Evolutionary conservation across 1,284 basidiomycete species (phyloP), one percentile per base, ranked within the genome.

Genomic region (Puccinia novopanici): DNA sequence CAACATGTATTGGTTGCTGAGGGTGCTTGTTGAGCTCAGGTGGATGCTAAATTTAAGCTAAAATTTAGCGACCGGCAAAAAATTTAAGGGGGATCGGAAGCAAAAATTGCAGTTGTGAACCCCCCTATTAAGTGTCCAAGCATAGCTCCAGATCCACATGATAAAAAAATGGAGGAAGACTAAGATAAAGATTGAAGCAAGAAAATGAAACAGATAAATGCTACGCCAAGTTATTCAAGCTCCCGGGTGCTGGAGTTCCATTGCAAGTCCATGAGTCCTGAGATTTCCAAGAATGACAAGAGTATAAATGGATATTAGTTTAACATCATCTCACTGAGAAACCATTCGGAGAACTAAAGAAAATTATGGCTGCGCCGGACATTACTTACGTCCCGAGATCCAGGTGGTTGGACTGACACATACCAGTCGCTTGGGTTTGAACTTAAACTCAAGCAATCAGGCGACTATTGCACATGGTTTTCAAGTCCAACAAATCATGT

Each of bases 401-500:
- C 68, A 27, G 68, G 68, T 22, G 4, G 24, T 54, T 54, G 68
- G 37, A 71, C 68, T 3, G 27, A 37, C 4, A 34, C 48, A 17
- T 71, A 71, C 48, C 68, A 71, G 54, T 71, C 68, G 12, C 34
- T 71, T 30, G 68, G 52, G 27, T 52, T 71, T 22, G 68, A 71
- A 0, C 68, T 48, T 24, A 71, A 27, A 24, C 34, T 22, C 30
- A 71, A 54, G 34, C 68, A 71, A 71, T 54, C 30, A 15, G 68
- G 27, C 9, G 34, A 52, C 68, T 54, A 34, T 13, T 71, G 19
- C 19, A 40, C 19, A 42, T 70, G 24, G 3, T 24, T 34, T 5
- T 54, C 27, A 68, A 48, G 27, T 30, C 42, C 17, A 50, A 45
- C 48, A 48, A 12, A 19, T 13, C 12, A 70, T 63, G 2, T 22